Base-by-base conservation (phyloP, 495 filamentous ascomycete genomes). In the Penicillium nucicola region DNA sequence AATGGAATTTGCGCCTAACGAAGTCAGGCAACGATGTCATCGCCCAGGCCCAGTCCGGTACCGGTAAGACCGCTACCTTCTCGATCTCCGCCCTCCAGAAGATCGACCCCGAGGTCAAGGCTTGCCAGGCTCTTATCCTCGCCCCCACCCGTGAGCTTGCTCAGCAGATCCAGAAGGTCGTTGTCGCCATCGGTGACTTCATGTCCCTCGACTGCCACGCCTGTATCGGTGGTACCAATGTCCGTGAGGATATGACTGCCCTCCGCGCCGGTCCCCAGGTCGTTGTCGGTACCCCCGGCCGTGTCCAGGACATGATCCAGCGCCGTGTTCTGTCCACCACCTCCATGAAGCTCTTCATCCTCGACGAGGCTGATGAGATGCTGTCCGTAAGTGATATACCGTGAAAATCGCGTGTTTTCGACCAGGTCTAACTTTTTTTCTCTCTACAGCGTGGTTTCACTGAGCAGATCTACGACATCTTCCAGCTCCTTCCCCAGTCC, bases 381-480 rank as follows among this genome's bases (percentile, higher is more conserved):
- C 84, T 98, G 76, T 96, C 90, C 61, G 87, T 91, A 78, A 72
- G 86, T 81, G 35, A 53, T 23, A 7, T 1, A 9, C 10, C 7
- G 10, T 15, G 23, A 31, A 14, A 3, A 22, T 12, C 6, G 31
- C 17, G 14, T 56, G 43, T 25, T 45, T 12, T 12, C 32, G 1
- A 17, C 11, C 17, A 11, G 15, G 40, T 14, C 43, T 58, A 41
- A 50, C 34, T 17, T 34, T 7, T 28, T 32, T 43, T 22, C 45
- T 18, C 10, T 28, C 25, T 28, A 28, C 53, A 92, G 83, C 91
- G 92, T 71, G 93, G 93, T 71, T 98, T 98, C 84, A 90, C 89
- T 56, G 95, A 98, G 80, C 93, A 98, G 80, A 98, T 98, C 77
- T 98, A 98, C 80, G 95, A 98, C 69, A 93, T 98, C 75, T 98